Conservation (phyloP, 2,329 filamentous ascomycete genomes). For the Claviceps capensis region DNA sequence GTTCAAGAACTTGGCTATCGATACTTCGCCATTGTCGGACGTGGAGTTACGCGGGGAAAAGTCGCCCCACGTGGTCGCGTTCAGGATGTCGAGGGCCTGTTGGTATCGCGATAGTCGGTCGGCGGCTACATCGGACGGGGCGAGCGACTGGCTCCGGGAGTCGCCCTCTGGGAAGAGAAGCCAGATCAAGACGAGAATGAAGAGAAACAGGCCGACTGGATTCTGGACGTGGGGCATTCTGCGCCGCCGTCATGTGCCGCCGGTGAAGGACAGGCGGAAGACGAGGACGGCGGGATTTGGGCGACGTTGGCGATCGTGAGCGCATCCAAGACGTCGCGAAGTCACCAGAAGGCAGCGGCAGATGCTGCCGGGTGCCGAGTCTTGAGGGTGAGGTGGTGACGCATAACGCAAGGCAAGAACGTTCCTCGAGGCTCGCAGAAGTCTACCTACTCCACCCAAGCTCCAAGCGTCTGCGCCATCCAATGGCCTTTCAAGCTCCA, state of each 20-base stretch:
- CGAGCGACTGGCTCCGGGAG: slow-evolving; percentile 18
- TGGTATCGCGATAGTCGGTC: slow-evolving; percentile 37
- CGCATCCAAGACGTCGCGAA: not conserved
- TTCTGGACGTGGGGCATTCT: slow-evolving; percentile 34
- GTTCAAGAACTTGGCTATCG: slow-evolving; percentile 40
- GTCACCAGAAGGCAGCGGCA: not conserved
- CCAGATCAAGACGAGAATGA: slow-evolving; percentile 25
- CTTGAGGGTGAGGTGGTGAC: no score
- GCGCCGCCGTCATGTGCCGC: slow-evolving; percentile 6
- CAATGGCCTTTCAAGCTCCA: no score
- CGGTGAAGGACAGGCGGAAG: not conserved
- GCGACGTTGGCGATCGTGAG: no score
- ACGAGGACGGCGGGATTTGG: no score
- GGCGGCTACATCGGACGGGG: slow-evolving; percentile 23
- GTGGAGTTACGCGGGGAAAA: slow-evolving; percentile 31
- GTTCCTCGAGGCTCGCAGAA: no score
- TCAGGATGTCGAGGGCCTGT: slow-evolving; percentile 38
- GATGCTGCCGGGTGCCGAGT: no score
- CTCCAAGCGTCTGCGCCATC: no score
- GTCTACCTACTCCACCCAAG: no score
- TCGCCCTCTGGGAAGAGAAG: slow-evolving; percentile 24
- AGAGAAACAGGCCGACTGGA: slow-evolving; percentile 17
- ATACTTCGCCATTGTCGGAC: slow-evolving; percentile 12
- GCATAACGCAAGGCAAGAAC: no score
- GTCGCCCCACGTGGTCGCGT: slow-evolving; percentile 45